Evolutionary conservation across 495 filamentous ascomycete genomes (phyloP), one percentile per base, ranked within the genome.

Genomic region (Penicillium arizonense): DNA sequence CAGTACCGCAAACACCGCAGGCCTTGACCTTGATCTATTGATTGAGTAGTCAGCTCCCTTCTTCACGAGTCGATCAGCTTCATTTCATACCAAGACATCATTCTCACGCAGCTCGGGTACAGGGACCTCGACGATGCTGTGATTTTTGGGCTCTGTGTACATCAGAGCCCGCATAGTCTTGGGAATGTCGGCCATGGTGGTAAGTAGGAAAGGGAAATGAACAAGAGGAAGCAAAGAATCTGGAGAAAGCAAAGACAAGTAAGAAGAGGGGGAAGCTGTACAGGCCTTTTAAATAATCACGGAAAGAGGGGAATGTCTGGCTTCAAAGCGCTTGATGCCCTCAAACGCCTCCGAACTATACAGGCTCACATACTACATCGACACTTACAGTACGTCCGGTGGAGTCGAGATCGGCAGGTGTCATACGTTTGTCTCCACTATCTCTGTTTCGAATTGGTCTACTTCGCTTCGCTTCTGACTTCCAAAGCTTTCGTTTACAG

Each of bases 1-100:
- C 84, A 45, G 85, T 87, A 52, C 84, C 84, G 49, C 85, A 88
- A 51, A 87, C 82, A 75, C 85, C 85, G 51, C 82, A 87, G 16
- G 85, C 85, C 70, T 87, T 86, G 51, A 77, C 72, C 55, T 75
- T 74, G 64, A 77, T 69, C 73, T 73, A 43, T 39, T 13, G 12
- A 47, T 12, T 34, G 2, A 24, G n/a, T 26, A 32, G 21, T 38
- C n/a, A 48, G 21, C 42, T 8, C 18, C 18, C 9, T 0, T 6
- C 20, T 16, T 36, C 20, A 24, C 5, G 24, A n/a, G 11, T 42
- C 20, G 12, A 11, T 13, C 1, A 13, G 6, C 6, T 11, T 13
- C 5, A 20, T 33, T 39, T 20, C 60, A 28, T 72, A 79, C 77
- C 56, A 86, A 65, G 52, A 86, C 73, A 67, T 87, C 80, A 36